A percentile compares a stretch with the other conserved stretches of the same genome.
Evolutionary conservation across 176 grass and related monocot genomes (phyloP).

Genomic region (Microstegium vimineum): DNA sequence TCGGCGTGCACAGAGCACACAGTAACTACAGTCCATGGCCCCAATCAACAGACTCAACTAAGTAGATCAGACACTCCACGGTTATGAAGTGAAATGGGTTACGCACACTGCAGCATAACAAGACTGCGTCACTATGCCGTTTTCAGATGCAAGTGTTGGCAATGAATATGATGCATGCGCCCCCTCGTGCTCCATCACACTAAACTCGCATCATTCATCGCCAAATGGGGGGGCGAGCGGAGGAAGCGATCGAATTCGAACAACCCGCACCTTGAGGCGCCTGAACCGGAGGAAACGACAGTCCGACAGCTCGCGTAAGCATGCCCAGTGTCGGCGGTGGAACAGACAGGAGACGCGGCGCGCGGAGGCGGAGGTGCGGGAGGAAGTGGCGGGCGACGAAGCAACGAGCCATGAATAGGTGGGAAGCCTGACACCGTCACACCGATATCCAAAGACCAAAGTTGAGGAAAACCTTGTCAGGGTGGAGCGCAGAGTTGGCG

Average conservation of each 20-base stretch:
- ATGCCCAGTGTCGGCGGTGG: background rate
- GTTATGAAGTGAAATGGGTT: background rate
- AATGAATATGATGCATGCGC: background rate
- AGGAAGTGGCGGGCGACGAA: slow-evolving; percentile 30
- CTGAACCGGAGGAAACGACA: background rate
- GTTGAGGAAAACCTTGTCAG: background rate
- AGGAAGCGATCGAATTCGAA: background rate
- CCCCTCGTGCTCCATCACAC: background rate
- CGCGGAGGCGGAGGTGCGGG: slow-evolving; percentile 15
- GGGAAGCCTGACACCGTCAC: background rate
- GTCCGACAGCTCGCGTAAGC: background rate
- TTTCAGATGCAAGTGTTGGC: background rate
- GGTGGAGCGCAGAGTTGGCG: background rate
- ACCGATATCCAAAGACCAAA: background rate
- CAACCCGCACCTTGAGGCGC: slow-evolving; percentile 15
- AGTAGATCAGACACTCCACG: background rate
- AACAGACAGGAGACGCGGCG: background rate
- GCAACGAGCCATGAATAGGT: slow-evolving; percentile 27
- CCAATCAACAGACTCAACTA: background rate
- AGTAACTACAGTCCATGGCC: background rate
- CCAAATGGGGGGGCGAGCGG: background rate
- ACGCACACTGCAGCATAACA: background rate
- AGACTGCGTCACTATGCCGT: background rate
- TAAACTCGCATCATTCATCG: background rate
- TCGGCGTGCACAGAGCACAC: background rate